Conservation (phyloP, 2,329 filamentous ascomycete genomes). For the Kalmusia sp. region DNA sequence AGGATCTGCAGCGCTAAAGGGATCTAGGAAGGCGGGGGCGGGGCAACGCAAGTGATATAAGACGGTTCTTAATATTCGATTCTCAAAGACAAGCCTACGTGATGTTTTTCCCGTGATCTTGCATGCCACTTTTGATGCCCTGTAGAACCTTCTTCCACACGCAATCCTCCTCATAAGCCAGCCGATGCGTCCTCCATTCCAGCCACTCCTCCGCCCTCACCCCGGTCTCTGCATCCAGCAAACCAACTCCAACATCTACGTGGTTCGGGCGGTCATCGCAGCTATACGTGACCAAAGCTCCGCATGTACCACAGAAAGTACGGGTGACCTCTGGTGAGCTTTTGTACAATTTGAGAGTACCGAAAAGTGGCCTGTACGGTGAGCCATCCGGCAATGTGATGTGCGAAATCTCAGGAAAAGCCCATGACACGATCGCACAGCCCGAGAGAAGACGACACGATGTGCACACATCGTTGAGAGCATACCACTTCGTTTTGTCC, state of each 20-base stretch:
- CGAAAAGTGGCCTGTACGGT: conserved; percentile 48
- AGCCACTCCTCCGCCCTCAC: conserved; percentile 66
- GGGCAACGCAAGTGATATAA: neutral
- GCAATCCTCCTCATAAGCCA: conserved; percentile 63
- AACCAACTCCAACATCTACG: conserved; percentile 69
- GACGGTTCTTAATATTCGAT: no score
- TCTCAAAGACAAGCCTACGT: no score
- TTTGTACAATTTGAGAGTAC: conserved; percentile 59
- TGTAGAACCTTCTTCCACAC: neutral
- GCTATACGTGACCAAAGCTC: conserved; percentile 71
- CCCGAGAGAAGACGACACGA: conserved; percentile 68
- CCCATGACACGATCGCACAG: conserved; percentile 71
- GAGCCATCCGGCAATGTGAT: conserved; percentile 55
- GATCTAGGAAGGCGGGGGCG: neutral
- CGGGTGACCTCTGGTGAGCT: conserved; percentile 63
- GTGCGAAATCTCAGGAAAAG: conserved; percentile 68
- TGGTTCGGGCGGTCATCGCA: conserved; percentile 58
- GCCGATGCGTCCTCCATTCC: conserved; percentile 65
- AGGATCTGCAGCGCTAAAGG: neutral
- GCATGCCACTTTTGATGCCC: neutral
- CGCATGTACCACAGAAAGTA: conserved; percentile 69
- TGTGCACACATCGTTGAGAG: conserved; percentile 60
- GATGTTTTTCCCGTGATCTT: no score
- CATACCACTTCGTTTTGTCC: conserved; percentile 65
- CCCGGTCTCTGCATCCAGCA: conserved; percentile 58